Conservation (phyloP, 768 basidiomycete genomes). For the Hericium erinaceus region DNA sequence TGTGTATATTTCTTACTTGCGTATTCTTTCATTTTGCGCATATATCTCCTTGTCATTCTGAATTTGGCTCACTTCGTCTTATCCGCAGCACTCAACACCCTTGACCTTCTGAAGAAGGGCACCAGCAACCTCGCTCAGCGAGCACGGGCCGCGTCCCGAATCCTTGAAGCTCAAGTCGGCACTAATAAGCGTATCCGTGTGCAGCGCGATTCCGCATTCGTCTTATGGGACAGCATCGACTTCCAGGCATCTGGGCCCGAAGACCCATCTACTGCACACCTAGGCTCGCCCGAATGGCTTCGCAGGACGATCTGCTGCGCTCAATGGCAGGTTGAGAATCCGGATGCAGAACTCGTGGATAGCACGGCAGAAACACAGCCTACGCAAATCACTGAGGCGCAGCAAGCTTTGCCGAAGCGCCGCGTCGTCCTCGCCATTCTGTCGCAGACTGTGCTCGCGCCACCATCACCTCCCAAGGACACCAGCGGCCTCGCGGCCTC, state of each 20-base stretch:
- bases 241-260: constrained; percentile 32
- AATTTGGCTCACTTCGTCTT: background rate
- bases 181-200: constrained; percentile 73
- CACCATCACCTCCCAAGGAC: constrained; percentile 8
- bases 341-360: constrained; percentile 21
- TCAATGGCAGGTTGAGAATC: constrained; percentile 61
- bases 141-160: constrained; percentile 80
- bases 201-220: constrained; percentile 75
- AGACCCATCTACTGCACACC: constrained; percentile 17
- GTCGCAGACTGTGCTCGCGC: constrained; percentile 24
- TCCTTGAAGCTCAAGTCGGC: constrained; percentile 82
- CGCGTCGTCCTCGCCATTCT: constrained; percentile 58
- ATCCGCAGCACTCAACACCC: constrained; percentile 70
- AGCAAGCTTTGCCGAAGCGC: constrained; percentile 14
- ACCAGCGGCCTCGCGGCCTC: constrained; percentile 21
- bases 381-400: background rate
- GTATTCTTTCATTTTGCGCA: too few species aligned
- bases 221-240: constrained; percentile 67
- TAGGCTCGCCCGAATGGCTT: constrained; percentile 71
- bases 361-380: background rate
- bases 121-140: constrained; percentile 67
- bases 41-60: too few species aligned
- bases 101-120: constrained; percentile 91
- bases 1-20: constrained; percentile 24
- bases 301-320: constrained; percentile 79